Conservation (phyloP, 495 filamentous ascomycete species). For the Usnea hakonensis region DNA sequence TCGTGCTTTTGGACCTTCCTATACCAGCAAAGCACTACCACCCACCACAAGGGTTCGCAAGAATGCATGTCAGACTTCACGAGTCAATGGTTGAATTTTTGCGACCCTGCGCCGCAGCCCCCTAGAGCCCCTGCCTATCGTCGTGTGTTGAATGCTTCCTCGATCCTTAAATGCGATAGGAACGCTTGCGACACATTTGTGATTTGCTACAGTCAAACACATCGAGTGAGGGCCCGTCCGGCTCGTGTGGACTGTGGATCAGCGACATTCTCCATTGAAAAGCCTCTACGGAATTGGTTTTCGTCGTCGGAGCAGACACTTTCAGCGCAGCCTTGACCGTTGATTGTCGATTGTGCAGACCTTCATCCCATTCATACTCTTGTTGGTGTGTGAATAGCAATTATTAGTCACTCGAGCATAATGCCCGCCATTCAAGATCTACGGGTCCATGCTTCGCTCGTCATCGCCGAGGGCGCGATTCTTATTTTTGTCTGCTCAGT, state of each 20-base stretch:
- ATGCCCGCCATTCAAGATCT: conserved; percentile 8
- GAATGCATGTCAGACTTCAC: too few relatives aligned
- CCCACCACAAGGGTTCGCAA: too few relatives aligned
- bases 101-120: too few relatives aligned
- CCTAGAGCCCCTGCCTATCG: not conserved
- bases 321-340: not conserved
- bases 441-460: conserved; percentile 5
- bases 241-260: too few relatives aligned
- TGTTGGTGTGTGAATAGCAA: not conserved
- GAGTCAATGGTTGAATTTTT: too few relatives aligned
- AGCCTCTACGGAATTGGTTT: not conserved
- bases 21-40: too few relatives aligned
- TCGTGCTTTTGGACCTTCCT: not conserved
- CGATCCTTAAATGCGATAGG: not conserved
- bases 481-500: conserved; percentile 11
- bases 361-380: not conserved
- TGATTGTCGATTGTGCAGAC: not conserved
- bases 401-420: not conserved
- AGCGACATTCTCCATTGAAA: too few relatives aligned
- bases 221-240: too few relatives aligned
- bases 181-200: not conserved
- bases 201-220: too few relatives aligned
- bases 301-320: too few relatives aligned
- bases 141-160: not conserved
- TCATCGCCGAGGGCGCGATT: conserved; percentile 4